Evolutionary conservation across 139 green algal genomes (phyloP), one percentile per base, ranked within the genome.

Genomic region (Chlorella sp.): DNA sequence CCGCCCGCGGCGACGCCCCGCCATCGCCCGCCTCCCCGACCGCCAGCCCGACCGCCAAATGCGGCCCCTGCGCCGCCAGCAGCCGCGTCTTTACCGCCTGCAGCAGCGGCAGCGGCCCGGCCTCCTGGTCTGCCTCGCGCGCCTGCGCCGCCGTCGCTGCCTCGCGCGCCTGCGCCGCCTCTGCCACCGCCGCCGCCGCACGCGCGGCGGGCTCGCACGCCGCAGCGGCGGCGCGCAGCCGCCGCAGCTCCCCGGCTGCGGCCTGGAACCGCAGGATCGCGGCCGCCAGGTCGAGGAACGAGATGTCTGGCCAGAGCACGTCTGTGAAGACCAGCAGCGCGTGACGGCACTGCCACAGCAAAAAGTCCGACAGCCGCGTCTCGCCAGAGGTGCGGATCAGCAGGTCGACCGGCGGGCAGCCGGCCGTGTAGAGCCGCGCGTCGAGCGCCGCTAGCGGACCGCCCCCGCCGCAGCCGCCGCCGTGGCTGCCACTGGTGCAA

Each of bases 351-450:
- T 98, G 94, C 87, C 90, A 93, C 31, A 95, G 76, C 79, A 98
- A 67, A 70, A 98, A 98, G 86, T 98, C 93, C 9, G 78, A 92
- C 9, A 98, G 88, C 0, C 95, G 86, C 6, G 83, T 90, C 83
- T 98, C 95, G 0, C 95, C 95, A 0, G 86, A 94, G 11, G 95
- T 98, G 33, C 95, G 86, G 1, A 98, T 75, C 19, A 98, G 77
- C 38, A 98, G 78, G 74, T 97, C 92, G 3, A 97, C 92, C 1
- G 87, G 86, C 0, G 91, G 92, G 58, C 79, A 88, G 12, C 71
- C 82, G 79, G 58, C 29, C 0, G 79, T 77, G 67, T 78, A 82
- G 8, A 81, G 60, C 38, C 33, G 40, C 14, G 36, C 41, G 19
- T 84, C 79, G 7, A 84, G 56, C 8, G 58, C 46, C 40, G 67